phyloP scores from a whole-genome alignment of 2,329 filamentous ascomycete species.

The Claviceps capensis region DNA sequence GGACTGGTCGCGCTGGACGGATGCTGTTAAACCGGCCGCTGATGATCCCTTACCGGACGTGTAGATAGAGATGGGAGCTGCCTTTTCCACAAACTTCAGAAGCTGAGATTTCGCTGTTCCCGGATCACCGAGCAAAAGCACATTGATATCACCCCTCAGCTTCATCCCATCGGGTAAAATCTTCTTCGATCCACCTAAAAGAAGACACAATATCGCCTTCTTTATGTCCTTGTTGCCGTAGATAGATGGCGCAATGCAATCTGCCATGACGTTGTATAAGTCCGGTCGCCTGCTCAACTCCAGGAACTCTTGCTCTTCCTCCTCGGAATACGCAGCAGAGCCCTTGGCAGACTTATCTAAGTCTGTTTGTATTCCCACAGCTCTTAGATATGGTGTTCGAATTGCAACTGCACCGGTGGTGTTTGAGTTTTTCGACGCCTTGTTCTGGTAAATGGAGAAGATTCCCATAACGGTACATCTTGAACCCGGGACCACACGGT shows the following conservation, averaged over 20 bases:
- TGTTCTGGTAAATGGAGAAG: constrained; percentile 95
- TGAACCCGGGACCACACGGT: constrained; percentile 87
- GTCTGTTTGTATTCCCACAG: constrained; percentile 84
- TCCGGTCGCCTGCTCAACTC: constrained; percentile 85
- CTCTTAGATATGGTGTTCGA: constrained; percentile 83
- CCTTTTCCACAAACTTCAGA: constrained; percentile 94
- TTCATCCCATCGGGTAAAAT: constrained; percentile 97
- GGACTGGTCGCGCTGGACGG: constrained; percentile 81
- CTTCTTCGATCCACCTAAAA: constrained; percentile 94
- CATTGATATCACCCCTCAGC: constrained; percentile 94
- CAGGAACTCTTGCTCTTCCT: constrained; percentile 91
- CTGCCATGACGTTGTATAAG: constrained; percentile 80
- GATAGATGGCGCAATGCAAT: constrained; percentile 92
- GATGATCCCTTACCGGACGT: constrained; percentile 97
- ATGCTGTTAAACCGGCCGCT: constrained; percentile 91
- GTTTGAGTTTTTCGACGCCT: constrained; percentile 64
- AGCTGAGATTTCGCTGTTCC: constrained; percentile 97
- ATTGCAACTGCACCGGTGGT: constrained; percentile 79
- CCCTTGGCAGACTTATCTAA: constrained; percentile 82
- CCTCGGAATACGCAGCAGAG: constrained; percentile 71
- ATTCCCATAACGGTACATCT: constrained; percentile 93
- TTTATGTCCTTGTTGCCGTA: constrained; percentile 96
- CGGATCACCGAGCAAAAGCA: constrained; percentile 88
- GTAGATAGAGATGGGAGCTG: constrained; percentile 92
- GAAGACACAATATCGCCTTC: constrained; percentile 85